Base-by-base conservation (phyloP, 129 eudicot genomes). In the Solidago caesia region DNA sequence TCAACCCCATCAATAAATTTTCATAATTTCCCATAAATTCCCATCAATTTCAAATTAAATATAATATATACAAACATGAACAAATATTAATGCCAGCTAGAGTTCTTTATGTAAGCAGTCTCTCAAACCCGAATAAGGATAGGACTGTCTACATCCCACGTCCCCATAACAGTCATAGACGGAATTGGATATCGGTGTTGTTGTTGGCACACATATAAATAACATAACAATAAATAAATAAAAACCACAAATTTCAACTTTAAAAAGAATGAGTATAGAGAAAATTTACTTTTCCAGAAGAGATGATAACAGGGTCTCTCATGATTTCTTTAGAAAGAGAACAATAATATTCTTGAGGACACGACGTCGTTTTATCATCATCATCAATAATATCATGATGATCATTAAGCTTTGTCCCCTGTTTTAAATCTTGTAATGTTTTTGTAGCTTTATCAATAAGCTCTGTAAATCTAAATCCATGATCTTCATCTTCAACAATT, bases 301-400 rank as follows among this genome's bases (percentile, higher is more conserved):
- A 78, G 49, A 94, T 64, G 53, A 94, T 75, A 60, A 91, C 97
- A 63, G 99, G 98, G 87, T 94, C 99, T 51, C 81, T 77, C 99
- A 94, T 94, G 33, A 94, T 83, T 29, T 90, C 80, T 51, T 88
- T 91, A 2, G 97, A 91, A 62, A 94, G 77, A 26, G 98, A 97
- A 74, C 98, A 94, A 11, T 72, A 70, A 56, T 88, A 94, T 75
- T 87, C 87, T 64, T 81, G 82, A 3, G 98, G 98, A 33, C 77
- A 82, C 41, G 78, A 77, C 41, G 43, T 55, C 74, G 68, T 44
- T 5, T n/a, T 10, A 60, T 74, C 47, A 33, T 59, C 73, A 3
- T 44, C 43, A 58, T 80, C 76, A 67, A 85, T 77, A 59, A 0
- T 27, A 53, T 26, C 44, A 75, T 12, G 53, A 76, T 12, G 96